Percentiles rank a stretch among this genome's conserved stretches.
These are phyloP conservation scores for Lotus japonicus DNA, from an alignment of 306 rosid genomes.

Conservation along the genomic window DNA sequence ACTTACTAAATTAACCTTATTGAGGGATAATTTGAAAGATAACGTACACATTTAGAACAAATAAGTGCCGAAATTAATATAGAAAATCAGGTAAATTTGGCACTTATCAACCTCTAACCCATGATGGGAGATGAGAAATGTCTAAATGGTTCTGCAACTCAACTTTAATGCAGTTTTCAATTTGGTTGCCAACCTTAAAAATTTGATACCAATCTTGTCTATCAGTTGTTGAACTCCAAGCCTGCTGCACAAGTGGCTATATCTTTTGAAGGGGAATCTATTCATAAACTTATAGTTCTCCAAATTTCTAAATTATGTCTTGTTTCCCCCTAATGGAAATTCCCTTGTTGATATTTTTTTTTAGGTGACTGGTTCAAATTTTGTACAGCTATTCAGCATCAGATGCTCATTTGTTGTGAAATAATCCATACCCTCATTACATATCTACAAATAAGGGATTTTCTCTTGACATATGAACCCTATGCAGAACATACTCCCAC, in stretches of 20 bases:
- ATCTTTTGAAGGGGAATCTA: neutral
- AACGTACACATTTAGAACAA: too few relatives aligned
- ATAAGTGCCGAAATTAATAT: too few relatives aligned
- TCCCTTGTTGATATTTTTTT: neutral
- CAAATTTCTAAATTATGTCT: neutral
- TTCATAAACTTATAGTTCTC: neutral
- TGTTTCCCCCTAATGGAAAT: neutral
- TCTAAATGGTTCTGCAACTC: too few relatives aligned
- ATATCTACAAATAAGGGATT: neutral
- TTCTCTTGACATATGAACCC: neutral
- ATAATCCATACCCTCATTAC: neutral
- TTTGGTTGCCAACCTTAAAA: neutral
- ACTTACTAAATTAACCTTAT: too few relatives aligned
- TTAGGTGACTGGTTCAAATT: neutral
- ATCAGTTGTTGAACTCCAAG: neutral
- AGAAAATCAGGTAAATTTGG: too few relatives aligned
- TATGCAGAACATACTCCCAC: neutral
- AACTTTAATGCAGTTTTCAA: conserved; percentile 2
- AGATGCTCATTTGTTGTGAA: neutral
- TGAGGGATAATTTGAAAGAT: too few relatives aligned
- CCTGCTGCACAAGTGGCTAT: neutral
- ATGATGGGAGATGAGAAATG: too few relatives aligned
- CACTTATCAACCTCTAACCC: neutral
- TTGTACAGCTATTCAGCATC: neutral
- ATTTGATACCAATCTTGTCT: neutral